Base-by-base conservation (phyloP, 495 filamentous ascomycete genomes). In the Daldinia bambusicola region DNA sequence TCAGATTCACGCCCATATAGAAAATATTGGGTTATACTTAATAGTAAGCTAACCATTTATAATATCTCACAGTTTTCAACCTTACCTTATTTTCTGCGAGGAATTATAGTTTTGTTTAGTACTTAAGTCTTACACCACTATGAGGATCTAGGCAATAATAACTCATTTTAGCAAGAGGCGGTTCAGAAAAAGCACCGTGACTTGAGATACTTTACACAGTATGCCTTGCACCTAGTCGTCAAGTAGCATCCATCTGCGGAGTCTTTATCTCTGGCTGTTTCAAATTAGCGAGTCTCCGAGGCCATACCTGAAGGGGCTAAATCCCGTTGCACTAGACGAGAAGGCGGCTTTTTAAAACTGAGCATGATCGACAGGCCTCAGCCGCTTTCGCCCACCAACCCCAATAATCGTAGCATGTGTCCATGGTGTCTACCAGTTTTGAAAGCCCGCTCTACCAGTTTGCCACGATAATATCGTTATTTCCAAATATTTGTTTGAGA, bases 201-300 rank as follows among this genome's bases (percentile, higher is more conserved):
- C n/a, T n/a, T n/a, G n/a, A n/a, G n/a, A n/a, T n/a, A n/a, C n/a
- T n/a, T n/a, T 22, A 20, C 18, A 48, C 43, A 48, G 43, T 48
- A 48, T 20, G 4, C 22, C 43, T 48, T 20, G 2, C 43, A 48
- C 43, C 9, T 48, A 8, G 8, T 16, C 16, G 12, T 18, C 43
- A 48, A 48, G 43, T 48, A 48, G 20, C 18, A 2, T 48, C 43
- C 2, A 48, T 52, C 38, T 41, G 36, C 55, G 59, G 70, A 64
- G 63, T 70, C 64, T 77, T 52, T 56, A 40, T 70, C 64, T 77
- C 43, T 56, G 26, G 60, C 51, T 66, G 76, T 78, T 78, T 78
- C 76, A 77, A 72, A 73, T 74, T 70, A 68, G 69, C 72, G 72
- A 76, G 63, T 64, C 65, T 64, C 66, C 64, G 57, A 38, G 10